phyloP scores from a whole-genome alignment of 2,329 filamentous ascomycete genomes.

The Beauveria pseudobassiana region DNA sequence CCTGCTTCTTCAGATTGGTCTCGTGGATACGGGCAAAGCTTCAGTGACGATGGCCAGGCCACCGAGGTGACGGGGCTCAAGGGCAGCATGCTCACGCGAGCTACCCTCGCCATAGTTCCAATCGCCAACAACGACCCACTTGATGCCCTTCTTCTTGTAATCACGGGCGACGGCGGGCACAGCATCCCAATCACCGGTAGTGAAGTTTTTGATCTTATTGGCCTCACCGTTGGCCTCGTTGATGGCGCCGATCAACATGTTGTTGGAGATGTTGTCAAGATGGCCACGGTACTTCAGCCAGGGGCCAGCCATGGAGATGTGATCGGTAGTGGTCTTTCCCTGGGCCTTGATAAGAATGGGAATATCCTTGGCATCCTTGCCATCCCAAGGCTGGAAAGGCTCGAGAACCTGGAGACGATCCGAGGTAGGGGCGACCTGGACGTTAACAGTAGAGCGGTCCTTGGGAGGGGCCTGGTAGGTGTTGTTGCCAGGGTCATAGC shows the following conservation, averaged over 20 bases:
- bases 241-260: conserved; percentile 97
- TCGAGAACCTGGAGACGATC: conserved; percentile 90
- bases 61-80: conserved; percentile 94
- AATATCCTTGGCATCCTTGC: conserved; percentile 76
- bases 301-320: conserved; percentile 94
- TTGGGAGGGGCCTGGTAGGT: conserved; percentile 93
- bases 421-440: conserved; percentile 79
- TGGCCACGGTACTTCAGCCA: conserved; percentile 99
- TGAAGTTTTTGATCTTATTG: conserved; percentile 93
- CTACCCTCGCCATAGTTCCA: conserved; percentile 99
- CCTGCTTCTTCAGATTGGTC: conserved; percentile 99
- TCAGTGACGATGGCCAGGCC: conserved; percentile 92
- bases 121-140: conserved; percentile 97
- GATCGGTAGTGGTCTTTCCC: conserved; percentile 95
- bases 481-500: conserved; percentile 86
- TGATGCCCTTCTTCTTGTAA: conserved; percentile 95
- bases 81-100: conserved; percentile 95
- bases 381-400: conserved; percentile 83
- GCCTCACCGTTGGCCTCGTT: conserved; percentile 94
- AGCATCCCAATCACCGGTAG: conserved; percentile 74
- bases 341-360: conserved; percentile 94
- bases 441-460: conserved; percentile 64
- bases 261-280: conserved; percentile 99
- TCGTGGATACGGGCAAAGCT: conserved; percentile 99
- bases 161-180: conserved; percentile 93